Base-by-base conservation (phyloP, 345 rosid species). In the Lumnitzera littorea region DNA sequence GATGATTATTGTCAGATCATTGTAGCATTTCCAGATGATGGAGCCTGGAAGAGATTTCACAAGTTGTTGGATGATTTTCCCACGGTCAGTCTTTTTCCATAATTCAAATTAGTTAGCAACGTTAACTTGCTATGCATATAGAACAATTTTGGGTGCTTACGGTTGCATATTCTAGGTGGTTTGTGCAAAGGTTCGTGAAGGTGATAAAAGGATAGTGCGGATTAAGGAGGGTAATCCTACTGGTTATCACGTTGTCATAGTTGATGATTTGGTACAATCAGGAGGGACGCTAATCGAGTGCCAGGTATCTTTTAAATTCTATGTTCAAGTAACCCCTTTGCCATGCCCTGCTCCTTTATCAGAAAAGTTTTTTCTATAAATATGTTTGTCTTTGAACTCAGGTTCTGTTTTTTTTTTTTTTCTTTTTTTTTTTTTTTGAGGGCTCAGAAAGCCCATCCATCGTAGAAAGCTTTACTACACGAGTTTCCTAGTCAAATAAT, bases 21-120 rank as follows among this genome's bases (percentile, higher is more conserved):
- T 56, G 84, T 94, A 51, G 99, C 97, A 56, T 94, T 94, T 82
- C 97, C 99, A 3, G 99, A 94, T 74, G 99, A 94, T 74, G 99
- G 99, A 73, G 99, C 99, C 51, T 94, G 97, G 96, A 94, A 94
- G 80, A 91, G 97, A 64, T 94, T 90, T 78, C 97, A 94, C 84
- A 88, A 86, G 79, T 78, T 80, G 68, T 78, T 94, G 72, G 92
- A 83, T 77, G 78, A 86, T 64, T 94, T 81, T 65, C 95, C 96
- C 15, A 80, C 66, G 76, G 99, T 94, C 55, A 60, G 87, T 82
- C 66, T 11, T 23, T 15, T 55, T 14, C 15, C 54, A 15, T 36
- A 9, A 36, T 36, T 36, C 9, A 36, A 36, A 36, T 36, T 36
- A 36, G 0, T 36, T 36, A 36, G 43, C 43, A 36, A 9, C 7